Conservation (phyloP, 2,329 filamentous ascomycete species). For the Alternaria novae-zelandiae region DNA sequence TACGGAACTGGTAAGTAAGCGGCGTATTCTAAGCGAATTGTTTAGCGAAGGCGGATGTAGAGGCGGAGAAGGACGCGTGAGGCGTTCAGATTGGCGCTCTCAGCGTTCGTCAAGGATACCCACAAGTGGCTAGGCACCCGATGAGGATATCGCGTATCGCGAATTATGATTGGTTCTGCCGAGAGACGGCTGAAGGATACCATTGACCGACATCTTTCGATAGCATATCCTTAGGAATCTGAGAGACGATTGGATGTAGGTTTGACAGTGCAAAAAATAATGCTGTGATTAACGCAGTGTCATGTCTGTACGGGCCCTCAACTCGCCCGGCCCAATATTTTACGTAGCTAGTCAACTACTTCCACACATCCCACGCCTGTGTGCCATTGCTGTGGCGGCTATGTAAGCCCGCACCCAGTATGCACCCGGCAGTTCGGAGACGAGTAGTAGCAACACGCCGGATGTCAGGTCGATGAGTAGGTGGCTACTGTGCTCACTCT, state of each 20-base stretch:
- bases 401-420: conserved; percentile 9
- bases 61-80: conserved; percentile 28
- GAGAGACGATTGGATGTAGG: conserved; percentile 18
- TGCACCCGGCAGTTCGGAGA: conserved; percentile 30
- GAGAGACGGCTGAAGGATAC: conserved; percentile 8
- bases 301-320: conserved; percentile 20
- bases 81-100: conserved; percentile 29
- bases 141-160: conserved; percentile 26
- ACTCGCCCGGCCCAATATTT: conserved; percentile 6
- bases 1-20: conserved; percentile 24
- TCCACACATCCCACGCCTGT: conserved; percentile 8
- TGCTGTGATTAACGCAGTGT: conserved; percentile 23
- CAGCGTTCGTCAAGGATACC: conserved; percentile 40
- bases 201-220: conserved; percentile 21
- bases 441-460: conserved; percentile 30
- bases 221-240: conserved; percentile 37
- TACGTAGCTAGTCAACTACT: conserved; percentile 9
- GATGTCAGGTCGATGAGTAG: conserved; percentile 27
- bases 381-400: conserved; percentile 19
- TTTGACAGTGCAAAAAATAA: conserved; percentile 17
- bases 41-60: conserved; percentile 10
- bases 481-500: conserved; percentile 11
- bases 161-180: conserved; percentile 34
- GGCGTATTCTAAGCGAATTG: conserved; percentile 17
- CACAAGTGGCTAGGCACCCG: conserved; percentile 30